Percentiles rank a stretch among this genome's conserved stretches.
Conservation (phyloP, 2,329 filamentous ascomycete species). For the Neofusicoccum umdonicola region DNA sequence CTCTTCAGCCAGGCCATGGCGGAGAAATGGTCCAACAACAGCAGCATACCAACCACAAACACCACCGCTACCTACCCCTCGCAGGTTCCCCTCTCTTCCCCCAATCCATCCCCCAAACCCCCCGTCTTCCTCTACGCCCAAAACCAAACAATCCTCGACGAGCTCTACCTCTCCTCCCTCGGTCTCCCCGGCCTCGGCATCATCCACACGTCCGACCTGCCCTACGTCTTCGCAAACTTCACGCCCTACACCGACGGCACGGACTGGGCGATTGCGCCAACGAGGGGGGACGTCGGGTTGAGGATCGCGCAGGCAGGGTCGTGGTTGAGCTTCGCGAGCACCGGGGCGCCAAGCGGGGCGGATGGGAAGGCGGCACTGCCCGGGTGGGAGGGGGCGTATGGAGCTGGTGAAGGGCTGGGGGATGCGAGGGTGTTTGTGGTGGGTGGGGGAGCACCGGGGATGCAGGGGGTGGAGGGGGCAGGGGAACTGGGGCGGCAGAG, state of each 20-base stretch:
- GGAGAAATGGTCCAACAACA: conserved; percentile 23
- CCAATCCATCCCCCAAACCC: neutral
- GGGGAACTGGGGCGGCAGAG: conserved; percentile 33
- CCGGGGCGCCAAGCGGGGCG: conserved; percentile 34
- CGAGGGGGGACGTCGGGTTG: conserved; percentile 42
- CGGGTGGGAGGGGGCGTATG: conserved; percentile 43
- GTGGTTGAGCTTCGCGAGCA: conserved; percentile 49
- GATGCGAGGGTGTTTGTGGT: conserved; percentile 40
- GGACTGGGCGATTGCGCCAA: conserved; percentile 28
- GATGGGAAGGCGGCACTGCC: conserved; percentile 39
- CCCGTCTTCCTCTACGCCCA: conserved; percentile 51
- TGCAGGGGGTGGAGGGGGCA: conserved; percentile 40
- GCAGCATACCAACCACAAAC: neutral
- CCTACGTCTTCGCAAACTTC: conserved; percentile 49
- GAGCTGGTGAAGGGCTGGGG: conserved; percentile 22
- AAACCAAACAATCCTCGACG: conserved; percentile 55
- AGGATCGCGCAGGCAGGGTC: conserved; percentile 41
- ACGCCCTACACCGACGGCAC: conserved; percentile 42
- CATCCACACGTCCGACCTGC: conserved; percentile 54
- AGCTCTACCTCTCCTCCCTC: conserved; percentile 37
- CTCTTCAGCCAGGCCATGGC: conserved; percentile 43
- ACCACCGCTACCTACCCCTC: no score
- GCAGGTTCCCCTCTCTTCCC: no score
- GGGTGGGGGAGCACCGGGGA: conserved; percentile 46
- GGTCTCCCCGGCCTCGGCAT: conserved; percentile 44